Evolutionary conservation across 2,329 filamentous ascomycete species (phyloP).

Genomic region (Aspergillus intermedius): DNA sequence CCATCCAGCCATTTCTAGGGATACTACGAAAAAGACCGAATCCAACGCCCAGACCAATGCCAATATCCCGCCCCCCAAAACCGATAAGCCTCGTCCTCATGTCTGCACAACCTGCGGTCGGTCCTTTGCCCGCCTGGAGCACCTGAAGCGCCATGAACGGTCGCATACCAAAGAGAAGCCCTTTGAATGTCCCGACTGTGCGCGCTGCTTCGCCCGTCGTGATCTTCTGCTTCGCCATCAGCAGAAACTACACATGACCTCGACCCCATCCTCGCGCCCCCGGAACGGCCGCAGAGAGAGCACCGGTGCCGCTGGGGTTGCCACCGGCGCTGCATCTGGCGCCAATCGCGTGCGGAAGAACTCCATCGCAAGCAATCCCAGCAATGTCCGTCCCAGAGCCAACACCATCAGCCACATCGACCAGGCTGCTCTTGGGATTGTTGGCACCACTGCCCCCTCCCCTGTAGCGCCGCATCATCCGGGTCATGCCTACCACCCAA

Average conservation of each 20-base stretch:
- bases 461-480: slow-evolving; percentile 10
- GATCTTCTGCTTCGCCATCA: slow-evolving; percentile 91
- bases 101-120: slow-evolving; percentile 85
- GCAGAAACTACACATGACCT: slow-evolving; percentile 95
- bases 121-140: slow-evolving; percentile 90
- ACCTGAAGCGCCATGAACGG: slow-evolving; percentile 92
- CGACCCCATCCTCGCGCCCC: slow-evolving; percentile 77
- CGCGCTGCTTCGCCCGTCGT: slow-evolving; percentile 86
- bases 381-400: slow-evolving; percentile 73
- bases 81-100: slow-evolving; percentile 93
- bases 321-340: slow-evolving; percentile 48
- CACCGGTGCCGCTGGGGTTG: slow-evolving; percentile 57
- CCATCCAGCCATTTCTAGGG: slow-evolving; percentile 19
- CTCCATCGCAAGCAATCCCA: slow-evolving; percentile 62
- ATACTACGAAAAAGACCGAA: slow-evolving; percentile 25
- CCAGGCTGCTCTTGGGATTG: slow-evolving; percentile 63
- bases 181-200: slow-evolving; percentile 92
- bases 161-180: slow-evolving; percentile 99
- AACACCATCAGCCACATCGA: slow-evolving; percentile 97
- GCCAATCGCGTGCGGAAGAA: slow-evolving; percentile 82
- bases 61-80: slow-evolving; percentile 69
- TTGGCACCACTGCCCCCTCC: slow-evolving; percentile 20
- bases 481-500: slow-evolving; percentile 64
- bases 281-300: slow-evolving; percentile 82
- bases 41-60: slow-evolving; percentile 25